These are phyloP conservation scores for Naganishia sp. DNA, from an alignment of 1,284 basidiomycete genomes.

Conservation along the genomic window DNA sequence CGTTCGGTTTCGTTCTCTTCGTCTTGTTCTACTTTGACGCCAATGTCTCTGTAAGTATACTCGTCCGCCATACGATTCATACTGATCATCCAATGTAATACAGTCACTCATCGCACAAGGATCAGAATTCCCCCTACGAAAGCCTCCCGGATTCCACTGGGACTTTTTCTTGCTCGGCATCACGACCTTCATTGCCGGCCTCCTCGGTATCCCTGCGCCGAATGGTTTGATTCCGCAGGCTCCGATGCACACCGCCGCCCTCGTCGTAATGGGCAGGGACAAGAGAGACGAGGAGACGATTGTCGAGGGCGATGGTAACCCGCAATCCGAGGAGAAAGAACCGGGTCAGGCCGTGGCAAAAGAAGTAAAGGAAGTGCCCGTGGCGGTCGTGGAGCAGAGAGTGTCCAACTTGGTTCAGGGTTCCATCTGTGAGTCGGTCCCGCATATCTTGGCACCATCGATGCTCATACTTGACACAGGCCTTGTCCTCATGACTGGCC, in stretches of 20 bases:
- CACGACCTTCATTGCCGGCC: conserved; percentile 86
- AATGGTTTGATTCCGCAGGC: conserved; percentile 94
- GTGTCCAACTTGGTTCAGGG: conserved; percentile 86
- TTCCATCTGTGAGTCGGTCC: conserved; percentile 62
- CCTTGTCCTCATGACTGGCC: conserved; percentile 71
- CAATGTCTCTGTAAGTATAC: conserved; percentile 49
- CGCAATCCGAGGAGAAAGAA: neutral
- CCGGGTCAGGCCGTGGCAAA: neutral
- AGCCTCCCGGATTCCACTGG: conserved; percentile 92
- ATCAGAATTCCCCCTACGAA: conserved; percentile 82
- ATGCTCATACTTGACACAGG: conserved; percentile 37
- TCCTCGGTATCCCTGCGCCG: conserved; percentile 88
- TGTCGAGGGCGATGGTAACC: conserved; percentile 32
- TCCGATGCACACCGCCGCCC: conserved; percentile 85
- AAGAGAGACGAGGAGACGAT: conserved; percentile 50
- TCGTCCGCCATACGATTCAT: conserved; percentile 54
- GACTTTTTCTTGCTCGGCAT: conserved; percentile 78
- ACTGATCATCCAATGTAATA: neutral
- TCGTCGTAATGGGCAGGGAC: conserved; percentile 71
- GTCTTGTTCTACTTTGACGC: conserved; percentile 58
- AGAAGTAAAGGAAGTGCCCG: conserved; percentile 62
- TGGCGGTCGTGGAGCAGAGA: conserved; percentile 83
- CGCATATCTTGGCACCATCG: too few relatives aligned
- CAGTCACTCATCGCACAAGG: conserved; percentile 91
- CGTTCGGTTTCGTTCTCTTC: conserved; percentile 57